Evolutionary conservation across 2,329 filamentous ascomycete genomes (phyloP).

Genomic region (Diaporthe velutina): DNA sequence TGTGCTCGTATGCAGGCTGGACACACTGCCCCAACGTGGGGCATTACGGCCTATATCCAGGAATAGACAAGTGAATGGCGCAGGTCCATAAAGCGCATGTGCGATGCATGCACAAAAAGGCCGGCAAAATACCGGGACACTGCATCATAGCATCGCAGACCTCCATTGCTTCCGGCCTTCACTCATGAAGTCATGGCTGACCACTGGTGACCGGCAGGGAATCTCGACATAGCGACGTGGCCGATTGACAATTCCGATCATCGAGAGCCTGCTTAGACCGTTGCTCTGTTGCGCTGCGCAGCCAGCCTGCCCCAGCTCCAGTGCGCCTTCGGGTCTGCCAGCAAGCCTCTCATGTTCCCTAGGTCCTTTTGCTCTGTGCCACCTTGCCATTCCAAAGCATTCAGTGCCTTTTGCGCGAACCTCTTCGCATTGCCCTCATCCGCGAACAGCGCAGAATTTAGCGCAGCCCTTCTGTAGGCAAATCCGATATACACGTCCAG

Average conservation of each 20-base stretch:
- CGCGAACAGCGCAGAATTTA: conserved; percentile 6
- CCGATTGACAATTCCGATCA: too few species aligned
- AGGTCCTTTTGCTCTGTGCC: neutral
- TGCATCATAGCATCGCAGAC: neutral
- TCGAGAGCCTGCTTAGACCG: neutral
- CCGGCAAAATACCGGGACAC: neutral
- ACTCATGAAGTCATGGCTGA: neutral
- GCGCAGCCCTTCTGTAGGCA: neutral
- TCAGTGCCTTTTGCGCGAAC: neutral
- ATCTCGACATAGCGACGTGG: neutral
- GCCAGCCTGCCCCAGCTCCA: conserved; percentile 21
- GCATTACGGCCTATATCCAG: neutral
- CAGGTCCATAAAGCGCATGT: neutral
- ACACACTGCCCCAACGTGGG: conserved; percentile 12
- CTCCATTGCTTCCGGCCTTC: neutral
- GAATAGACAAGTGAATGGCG: neutral
- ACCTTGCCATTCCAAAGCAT: neutral
- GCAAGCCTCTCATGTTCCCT: neutral
- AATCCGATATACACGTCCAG: conserved; percentile 5
- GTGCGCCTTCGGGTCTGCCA: conserved; percentile 12
- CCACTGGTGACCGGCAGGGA: neutral
- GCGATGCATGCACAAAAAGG: neutral
- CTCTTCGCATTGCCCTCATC: neutral
- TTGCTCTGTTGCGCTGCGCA: neutral
- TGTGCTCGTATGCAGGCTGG: neutral